These are phyloP conservation scores for Penicillium malachiteum DNA, from an alignment of 495 filamentous ascomycete species.

Conservation along the genomic window DNA sequence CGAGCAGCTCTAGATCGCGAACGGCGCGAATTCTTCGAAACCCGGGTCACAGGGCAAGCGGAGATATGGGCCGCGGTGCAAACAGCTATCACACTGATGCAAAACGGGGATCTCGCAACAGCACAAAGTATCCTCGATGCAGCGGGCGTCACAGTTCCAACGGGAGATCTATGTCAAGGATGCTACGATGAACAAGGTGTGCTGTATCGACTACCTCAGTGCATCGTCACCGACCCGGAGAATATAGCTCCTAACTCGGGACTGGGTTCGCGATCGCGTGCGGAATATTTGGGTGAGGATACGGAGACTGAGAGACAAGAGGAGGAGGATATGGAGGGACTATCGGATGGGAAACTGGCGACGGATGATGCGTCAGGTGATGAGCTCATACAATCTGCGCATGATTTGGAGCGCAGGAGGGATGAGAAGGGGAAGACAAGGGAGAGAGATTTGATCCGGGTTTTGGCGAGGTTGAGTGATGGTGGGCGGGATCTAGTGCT, in stretches of 20 bases:
- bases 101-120: conserved; percentile 58
- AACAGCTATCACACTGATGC: conserved; percentile 63
- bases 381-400: conserved; percentile 37
- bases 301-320: conserved; percentile 38
- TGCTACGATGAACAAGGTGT: conserved; percentile 77
- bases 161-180: conserved; percentile 67
- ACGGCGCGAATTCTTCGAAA: conserved; percentile 75
- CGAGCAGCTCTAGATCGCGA: conserved; percentile 47
- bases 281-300: not conserved
- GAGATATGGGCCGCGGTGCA: conserved; percentile 79
- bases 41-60: conserved; percentile 68
- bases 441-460: conserved; percentile 54
- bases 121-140: conserved; percentile 79
- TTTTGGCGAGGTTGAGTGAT: conserved; percentile 68
- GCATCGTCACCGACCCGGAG: conserved; percentile 71
- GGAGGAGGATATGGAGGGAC: conserved; percentile 36
- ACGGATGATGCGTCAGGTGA: conserved; percentile 47
- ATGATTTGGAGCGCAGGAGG: conserved; percentile 56
- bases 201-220: conserved; percentile 72
- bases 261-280: conserved; percentile 8
- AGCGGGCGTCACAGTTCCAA: conserved; percentile 75
- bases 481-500: conserved; percentile 64
- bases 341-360: conserved; percentile 47
- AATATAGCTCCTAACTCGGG: conserved; percentile 48
- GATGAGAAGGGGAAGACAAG: conserved; percentile 64